These are phyloP conservation scores for Hibiscus trionum DNA, from an alignment of 345 rosid genomes.

Conservation along the genomic window DNA sequence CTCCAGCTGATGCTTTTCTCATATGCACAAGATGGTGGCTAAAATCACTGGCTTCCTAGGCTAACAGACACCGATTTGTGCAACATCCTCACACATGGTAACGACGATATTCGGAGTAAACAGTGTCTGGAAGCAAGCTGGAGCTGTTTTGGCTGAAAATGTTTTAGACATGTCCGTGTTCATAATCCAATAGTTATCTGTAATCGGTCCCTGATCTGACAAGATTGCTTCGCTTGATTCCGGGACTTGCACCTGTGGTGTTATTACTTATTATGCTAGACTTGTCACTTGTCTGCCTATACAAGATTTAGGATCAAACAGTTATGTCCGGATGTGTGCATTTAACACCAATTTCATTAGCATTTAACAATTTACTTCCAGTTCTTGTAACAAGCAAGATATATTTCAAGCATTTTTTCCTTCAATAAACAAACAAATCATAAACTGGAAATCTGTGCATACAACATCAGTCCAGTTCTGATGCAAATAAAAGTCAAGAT, in stretches of 20 bases:
- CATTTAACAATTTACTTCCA: background rate
- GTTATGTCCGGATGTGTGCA: background rate
- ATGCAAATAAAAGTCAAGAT: background rate
- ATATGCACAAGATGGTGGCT: slow-evolving; percentile 25
- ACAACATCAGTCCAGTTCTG: background rate
- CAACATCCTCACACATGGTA: slow-evolving; percentile 35
- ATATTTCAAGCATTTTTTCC: background rate
- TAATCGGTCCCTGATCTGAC: slow-evolving; percentile 24
- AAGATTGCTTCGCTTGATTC: slow-evolving; percentile 19
- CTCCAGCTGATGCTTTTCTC: slow-evolving; percentile 42
- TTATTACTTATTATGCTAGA: slow-evolving; percentile 19
- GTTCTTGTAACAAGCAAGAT: background rate
- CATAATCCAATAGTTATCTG: slow-evolving; percentile 4
- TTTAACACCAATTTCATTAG: background rate
- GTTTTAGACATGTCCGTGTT: slow-evolving; percentile 4
- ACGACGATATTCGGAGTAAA: slow-evolving; percentile 40
- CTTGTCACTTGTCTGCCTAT: slow-evolving; percentile 52
- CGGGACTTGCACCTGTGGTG: slow-evolving; percentile 1
- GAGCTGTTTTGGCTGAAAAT: slow-evolving; percentile 7
- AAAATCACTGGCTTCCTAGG: slow-evolving; percentile 30
- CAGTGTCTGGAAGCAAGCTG: slow-evolving; percentile 40
- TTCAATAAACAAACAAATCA: background rate
- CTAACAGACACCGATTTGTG: slow-evolving; percentile 41
- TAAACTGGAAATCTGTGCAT: background rate
- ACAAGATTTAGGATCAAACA: background rate